Percentiles rank a stretch among this genome's conserved stretches.
phyloP scores from a whole-genome alignment of 176 grass and related monocot species.

The Zea luxurians region DNA sequence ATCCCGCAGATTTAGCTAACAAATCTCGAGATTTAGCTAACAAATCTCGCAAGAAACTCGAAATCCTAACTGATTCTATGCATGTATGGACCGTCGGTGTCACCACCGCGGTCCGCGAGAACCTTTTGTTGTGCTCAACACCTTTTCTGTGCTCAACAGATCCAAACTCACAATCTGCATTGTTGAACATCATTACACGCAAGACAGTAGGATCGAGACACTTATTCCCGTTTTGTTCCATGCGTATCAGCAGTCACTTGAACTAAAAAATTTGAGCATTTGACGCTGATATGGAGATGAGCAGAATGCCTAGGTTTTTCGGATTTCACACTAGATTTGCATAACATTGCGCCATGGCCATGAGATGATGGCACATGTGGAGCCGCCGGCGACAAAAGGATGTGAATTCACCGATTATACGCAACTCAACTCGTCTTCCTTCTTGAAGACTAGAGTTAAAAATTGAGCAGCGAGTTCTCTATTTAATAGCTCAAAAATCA shows the following conservation, averaged over 20 bases:
- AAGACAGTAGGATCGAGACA: neutral
- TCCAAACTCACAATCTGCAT: too few species aligned
- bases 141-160: too few species aligned
- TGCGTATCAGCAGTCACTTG: neutral
- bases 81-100: too few species aligned
- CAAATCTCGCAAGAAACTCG: too few species aligned
- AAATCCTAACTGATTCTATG: too few species aligned
- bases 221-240: neutral
- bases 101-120: too few species aligned
- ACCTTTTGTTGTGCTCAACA: too few species aligned
- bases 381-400: neutral
- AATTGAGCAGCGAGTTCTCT: conserved; percentile 19
- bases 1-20: too few species aligned
- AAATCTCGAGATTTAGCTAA: too few species aligned
- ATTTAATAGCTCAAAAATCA: conserved; percentile 43
- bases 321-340: neutral
- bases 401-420: neutral
- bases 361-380: neutral
- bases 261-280: neutral
- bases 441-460: conserved; percentile 28
- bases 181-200: too few species aligned
- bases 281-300: neutral
- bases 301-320: neutral
- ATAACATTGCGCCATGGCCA: neutral
- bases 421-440: neutral